phyloP scores from a whole-genome alignment of 768 basidiomycete species.

The Leccinum fibrillosum region DNA sequence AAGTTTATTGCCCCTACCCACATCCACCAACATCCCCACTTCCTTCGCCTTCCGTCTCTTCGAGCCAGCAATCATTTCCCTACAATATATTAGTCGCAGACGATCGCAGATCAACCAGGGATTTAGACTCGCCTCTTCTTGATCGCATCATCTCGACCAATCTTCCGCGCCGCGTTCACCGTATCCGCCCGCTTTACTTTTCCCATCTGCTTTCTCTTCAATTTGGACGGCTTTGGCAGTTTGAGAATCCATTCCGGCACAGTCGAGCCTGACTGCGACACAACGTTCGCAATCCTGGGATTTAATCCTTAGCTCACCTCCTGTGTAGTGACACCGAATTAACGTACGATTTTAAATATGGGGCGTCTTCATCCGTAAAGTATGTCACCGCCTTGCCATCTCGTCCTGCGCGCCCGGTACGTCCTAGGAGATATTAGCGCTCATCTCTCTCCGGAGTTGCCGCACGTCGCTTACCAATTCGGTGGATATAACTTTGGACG shows the following conservation, averaged over 20 bases:
- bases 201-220: slow-evolving; percentile 82
- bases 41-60: slow-evolving; percentile 57
- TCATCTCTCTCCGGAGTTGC: not conserved
- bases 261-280: slow-evolving; percentile 83
- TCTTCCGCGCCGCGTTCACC: slow-evolving; percentile 65
- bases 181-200: slow-evolving; percentile 76
- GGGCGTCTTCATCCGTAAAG: slow-evolving; percentile 91
- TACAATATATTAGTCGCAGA: slow-evolving; percentile 24
- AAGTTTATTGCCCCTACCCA: not conserved
- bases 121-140: slow-evolving; percentile 58
- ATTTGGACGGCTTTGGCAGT: slow-evolving; percentile 89
- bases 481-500: slow-evolving; percentile 93
- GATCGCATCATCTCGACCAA: slow-evolving; percentile 67
- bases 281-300: slow-evolving; percentile 88
- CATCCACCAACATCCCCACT: not conserved
- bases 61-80: slow-evolving; percentile 78
- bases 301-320: slow-evolving; percentile 7
- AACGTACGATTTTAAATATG: slow-evolving; percentile 82
- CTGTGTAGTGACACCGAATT: not conserved
- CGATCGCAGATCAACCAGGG: not conserved
- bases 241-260: slow-evolving; percentile 96
- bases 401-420: slow-evolving; percentile 91
- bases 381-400: slow-evolving; percentile 94
- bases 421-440: slow-evolving; percentile 46
- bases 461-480: slow-evolving; percentile 62